phyloP scores from a whole-genome alignment of 345 rosid species.

The Citrus australasica region DNA sequence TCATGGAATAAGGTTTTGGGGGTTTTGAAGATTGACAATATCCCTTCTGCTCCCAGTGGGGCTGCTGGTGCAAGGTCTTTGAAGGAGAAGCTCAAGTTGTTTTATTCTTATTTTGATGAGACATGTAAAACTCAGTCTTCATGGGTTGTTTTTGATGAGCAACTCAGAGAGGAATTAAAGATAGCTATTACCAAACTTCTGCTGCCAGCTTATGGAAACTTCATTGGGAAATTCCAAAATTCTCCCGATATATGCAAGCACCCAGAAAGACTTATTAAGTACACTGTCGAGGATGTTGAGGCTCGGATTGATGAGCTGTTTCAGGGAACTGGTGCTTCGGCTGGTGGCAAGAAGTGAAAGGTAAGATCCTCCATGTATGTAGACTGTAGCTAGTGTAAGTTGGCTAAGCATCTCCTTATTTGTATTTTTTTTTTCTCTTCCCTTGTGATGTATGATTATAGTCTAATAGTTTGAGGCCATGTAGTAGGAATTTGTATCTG shows the following conservation, averaged over 20 bases:
- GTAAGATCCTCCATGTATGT: slow-evolving; percentile 17
- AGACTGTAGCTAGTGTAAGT: not conserved
- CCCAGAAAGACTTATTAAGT: slow-evolving; percentile 38
- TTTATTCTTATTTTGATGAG: slow-evolving; percentile 51
- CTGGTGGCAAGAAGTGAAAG: slow-evolving; percentile 53
- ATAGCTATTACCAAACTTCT: slow-evolving; percentile 39
- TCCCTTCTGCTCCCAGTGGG: slow-evolving; percentile 28
- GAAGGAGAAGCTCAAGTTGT: slow-evolving; percentile 60
- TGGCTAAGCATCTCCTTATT: slow-evolving; percentile 15
- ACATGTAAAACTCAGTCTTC: slow-evolving; percentile 50
- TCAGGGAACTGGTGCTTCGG: slow-evolving; percentile 39
- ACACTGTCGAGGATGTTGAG: slow-evolving; percentile 52
- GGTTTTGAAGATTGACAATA: slow-evolving; percentile 47
- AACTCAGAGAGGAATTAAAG: slow-evolving; percentile 58
- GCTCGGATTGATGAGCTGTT: slow-evolving; percentile 51
- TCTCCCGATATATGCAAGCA: slow-evolving; percentile 55
- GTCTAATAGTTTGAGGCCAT: not conserved
- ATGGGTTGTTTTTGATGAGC: slow-evolving; percentile 66
- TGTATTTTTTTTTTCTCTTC: not conserved
- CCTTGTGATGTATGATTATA: slow-evolving; percentile 17
- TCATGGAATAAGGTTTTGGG: slow-evolving; percentile 72
- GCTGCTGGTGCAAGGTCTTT: slow-evolving; percentile 38
- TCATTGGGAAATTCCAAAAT: slow-evolving; percentile 50
- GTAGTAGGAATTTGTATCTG: slow-evolving; percentile 10
- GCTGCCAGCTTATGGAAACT: slow-evolving; percentile 60